phyloP scores from a whole-genome alignment of 2,329 filamentous ascomycete species.

The Cladosporium sp. region DNA sequence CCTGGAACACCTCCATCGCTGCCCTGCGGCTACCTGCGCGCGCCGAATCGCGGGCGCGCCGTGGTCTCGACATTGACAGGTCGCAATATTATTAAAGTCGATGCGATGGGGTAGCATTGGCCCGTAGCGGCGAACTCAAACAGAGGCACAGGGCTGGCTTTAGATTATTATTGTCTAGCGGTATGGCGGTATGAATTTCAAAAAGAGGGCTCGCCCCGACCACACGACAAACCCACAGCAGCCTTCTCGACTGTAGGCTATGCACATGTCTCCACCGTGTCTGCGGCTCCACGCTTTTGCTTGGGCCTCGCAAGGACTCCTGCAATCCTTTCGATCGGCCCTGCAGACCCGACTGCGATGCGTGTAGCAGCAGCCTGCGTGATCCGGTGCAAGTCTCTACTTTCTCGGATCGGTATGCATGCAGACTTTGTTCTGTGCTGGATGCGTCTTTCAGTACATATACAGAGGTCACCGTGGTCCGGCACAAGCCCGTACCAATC shows the following conservation, averaged over 20 bases:
- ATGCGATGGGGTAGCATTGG: not conserved
- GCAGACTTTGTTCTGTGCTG: not conserved
- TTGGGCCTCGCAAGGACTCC: not conserved
- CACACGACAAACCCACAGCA: not conserved
- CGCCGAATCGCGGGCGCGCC: constrained; percentile 2
- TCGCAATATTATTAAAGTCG: constrained; percentile 3
- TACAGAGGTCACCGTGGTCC: not conserved
- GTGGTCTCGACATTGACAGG: constrained; percentile 3
- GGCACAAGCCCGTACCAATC: constrained; percentile 1
- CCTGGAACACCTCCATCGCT: not conserved
- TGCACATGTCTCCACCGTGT: not conserved
- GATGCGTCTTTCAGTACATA: too few relatives aligned
- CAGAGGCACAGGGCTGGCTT: not conserved
- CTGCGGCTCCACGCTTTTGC: not conserved
- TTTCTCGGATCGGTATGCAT: not conserved
- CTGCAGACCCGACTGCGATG: not conserved
- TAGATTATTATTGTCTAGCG: not conserved
- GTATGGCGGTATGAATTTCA: not conserved
- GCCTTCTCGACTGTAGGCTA: not conserved
- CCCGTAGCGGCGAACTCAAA: constrained; percentile 10
- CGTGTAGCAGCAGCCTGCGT: constrained; percentile 1
- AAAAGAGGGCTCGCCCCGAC: not conserved
- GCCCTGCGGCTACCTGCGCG: not conserved
- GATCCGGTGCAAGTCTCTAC: constrained; percentile 3
- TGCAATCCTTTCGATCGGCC: not conserved